Evolutionary conservation across 73 alveolate genomes (phyloP).

Genomic region (Stentor roeselii): DNA sequence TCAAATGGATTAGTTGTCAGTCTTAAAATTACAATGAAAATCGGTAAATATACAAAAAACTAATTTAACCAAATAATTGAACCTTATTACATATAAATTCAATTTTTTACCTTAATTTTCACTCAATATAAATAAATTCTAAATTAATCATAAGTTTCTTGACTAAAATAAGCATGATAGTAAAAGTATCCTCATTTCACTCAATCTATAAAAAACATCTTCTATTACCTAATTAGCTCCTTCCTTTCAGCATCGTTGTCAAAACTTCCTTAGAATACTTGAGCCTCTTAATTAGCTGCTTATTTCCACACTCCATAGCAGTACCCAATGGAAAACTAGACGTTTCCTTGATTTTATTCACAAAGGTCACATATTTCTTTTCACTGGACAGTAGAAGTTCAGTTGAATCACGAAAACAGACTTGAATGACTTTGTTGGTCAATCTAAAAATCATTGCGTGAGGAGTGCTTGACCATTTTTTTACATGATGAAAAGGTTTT

Average conservation of each 20-base stretch:
- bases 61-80: too few species aligned
- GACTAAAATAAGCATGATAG: too few species aligned
- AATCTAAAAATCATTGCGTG: conserved; percentile 91
- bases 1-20: too few species aligned
- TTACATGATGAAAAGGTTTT: conserved; percentile 45
- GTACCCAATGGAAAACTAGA: conserved; percentile 59
- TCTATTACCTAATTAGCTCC: too few species aligned
- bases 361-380: conserved; percentile 77
- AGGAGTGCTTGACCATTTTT: conserved; percentile 76
- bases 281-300: conserved; percentile 86
- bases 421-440: conserved; percentile 83
- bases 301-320: conserved; percentile 77
- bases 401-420: conserved; percentile 85
- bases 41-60: too few species aligned
- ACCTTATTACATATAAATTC: too few species aligned
- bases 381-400: conserved; percentile 83
- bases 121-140: too few species aligned
- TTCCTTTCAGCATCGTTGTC: conserved; percentile 67
- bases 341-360: conserved; percentile 78
- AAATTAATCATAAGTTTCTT: too few species aligned
- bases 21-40: too few species aligned
- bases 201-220: too few species aligned
- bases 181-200: too few species aligned
- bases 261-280: conserved; percentile 81
- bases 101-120: too few species aligned